phyloP scores from a whole-genome alignment of 73 alveolate genomes.

The Paramecium sexaurelia region DNA sequence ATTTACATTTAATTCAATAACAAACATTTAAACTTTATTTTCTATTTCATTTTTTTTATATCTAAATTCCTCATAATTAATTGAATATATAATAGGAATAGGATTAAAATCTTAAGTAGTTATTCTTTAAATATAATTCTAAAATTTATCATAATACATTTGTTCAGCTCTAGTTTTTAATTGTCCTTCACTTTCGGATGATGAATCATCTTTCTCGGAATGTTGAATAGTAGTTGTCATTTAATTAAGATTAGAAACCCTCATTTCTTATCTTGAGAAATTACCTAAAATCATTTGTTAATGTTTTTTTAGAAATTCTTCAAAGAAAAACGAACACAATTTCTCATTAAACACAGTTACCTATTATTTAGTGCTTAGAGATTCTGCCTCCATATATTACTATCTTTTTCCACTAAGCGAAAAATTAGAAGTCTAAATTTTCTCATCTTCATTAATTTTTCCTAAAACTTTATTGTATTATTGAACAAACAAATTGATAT shows the following conservation, averaged over 20 bases:
- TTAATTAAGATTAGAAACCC: neutral
- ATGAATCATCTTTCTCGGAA: neutral
- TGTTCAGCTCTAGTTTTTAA: neutral
- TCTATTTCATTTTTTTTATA: slow-evolving; percentile 42
- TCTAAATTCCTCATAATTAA: slow-evolving; percentile 27
- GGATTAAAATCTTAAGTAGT: slow-evolving; percentile 35
- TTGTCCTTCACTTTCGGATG: neutral
- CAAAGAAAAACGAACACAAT: neutral
- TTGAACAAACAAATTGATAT: neutral
- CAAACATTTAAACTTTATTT: slow-evolving; percentile 25
- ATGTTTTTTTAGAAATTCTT: neutral
- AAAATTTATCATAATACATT: neutral
- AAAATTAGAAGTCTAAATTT: neutral
- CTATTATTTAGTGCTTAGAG: neutral
- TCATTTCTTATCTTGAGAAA: neutral
- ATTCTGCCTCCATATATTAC: neutral
- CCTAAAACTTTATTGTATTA: neutral
- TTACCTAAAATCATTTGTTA: neutral
- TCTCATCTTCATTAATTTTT: neutral
- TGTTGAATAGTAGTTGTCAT: neutral
- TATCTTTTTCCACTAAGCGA: neutral
- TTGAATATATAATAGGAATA: neutral
- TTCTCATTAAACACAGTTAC: neutral
- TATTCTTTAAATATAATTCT: neutral
- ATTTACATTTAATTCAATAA: slow-evolving; percentile 10